A percentile compares a stretch with the other conserved stretches of the same genome.
phyloP scores from a whole-genome alignment of 208 protist species.

The Crithidia fasciculata region DNA sequence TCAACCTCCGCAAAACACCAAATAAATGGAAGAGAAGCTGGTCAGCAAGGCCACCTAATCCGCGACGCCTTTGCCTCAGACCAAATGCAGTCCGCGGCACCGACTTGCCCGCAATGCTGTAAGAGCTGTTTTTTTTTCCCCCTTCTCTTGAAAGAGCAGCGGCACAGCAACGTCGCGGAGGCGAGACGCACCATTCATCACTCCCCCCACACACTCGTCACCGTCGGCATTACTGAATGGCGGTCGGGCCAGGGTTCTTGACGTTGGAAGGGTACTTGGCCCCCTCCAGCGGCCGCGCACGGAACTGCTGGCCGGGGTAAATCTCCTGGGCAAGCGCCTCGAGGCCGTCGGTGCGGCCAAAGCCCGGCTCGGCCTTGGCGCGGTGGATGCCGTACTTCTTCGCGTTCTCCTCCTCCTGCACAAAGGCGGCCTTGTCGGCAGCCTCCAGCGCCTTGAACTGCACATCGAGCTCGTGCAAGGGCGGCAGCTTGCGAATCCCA shows the following conservation, averaged over 20 bases:
- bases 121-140: no score
- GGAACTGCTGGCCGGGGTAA: conserved; percentile 93
- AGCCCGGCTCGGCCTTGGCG: conserved; percentile 91
- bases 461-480: conserved; percentile 80
- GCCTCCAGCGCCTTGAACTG: conserved; percentile 75
- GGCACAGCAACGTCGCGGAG: no score
- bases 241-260: conserved; percentile 84
- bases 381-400: conserved; percentile 89
- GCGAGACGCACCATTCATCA: no score
- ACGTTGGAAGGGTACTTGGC: conserved; percentile 88
- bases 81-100: no score
- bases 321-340: conserved; percentile 92
- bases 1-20: not conserved
- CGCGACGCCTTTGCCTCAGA: no score
- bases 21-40: conserved; percentile 9
- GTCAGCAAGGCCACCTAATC: not conserved
- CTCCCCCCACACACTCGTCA: no score
- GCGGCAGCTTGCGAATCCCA: conserved; percentile 53
- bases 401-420: conserved; percentile 86
- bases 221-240: conserved; percentile 64
- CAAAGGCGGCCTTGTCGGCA: conserved; percentile 84
- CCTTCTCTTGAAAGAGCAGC: no score
- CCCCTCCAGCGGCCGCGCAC: conserved; percentile 81
- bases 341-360: conserved; percentile 88
- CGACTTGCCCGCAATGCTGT: no score